Percentiles rank a stretch among this genome's conserved stretches.
Conservation (phyloP, 73 alveolate genomes). For the Paramecium biaurelia region DNA sequence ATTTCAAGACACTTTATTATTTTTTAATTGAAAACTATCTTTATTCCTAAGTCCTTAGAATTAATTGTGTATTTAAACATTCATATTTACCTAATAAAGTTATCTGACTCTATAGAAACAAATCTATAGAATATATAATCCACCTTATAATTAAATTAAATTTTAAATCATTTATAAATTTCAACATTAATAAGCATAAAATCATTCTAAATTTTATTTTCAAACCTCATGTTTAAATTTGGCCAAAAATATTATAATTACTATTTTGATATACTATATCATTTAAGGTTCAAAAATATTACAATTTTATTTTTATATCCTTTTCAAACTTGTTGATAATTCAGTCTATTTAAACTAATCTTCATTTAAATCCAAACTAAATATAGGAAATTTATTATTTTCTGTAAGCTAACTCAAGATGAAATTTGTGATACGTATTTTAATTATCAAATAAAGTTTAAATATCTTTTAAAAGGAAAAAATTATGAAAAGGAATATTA, state of each 20-base stretch:
- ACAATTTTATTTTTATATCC: background rate
- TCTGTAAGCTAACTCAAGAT: too few relatives aligned
- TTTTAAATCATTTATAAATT: background rate
- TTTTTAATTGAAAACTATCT: too few relatives aligned
- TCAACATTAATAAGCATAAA: background rate
- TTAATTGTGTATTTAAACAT: background rate
- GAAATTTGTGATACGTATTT: too few relatives aligned
- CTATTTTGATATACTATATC: too few relatives aligned
- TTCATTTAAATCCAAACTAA: too few relatives aligned
- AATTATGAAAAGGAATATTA: too few relatives aligned
- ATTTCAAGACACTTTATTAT: background rate
- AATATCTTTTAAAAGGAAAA: too few relatives aligned
- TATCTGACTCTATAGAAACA: background rate
- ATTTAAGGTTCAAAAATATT: too few relatives aligned
- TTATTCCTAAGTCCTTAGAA: background rate
- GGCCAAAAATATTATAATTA: background rate
- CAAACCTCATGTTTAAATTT: background rate
- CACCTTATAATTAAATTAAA: background rate
- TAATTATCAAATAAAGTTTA: too few relatives aligned
- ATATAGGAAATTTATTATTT: too few relatives aligned
- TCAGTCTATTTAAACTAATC: too few relatives aligned
- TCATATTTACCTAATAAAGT: background rate
- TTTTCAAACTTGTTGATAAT: too few relatives aligned
- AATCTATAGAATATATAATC: background rate
- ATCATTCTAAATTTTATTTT: background rate